Conservation (phyloP, 2,329 filamentous ascomycete species). For the Magnaporthiopsis rhizophila region DNA sequence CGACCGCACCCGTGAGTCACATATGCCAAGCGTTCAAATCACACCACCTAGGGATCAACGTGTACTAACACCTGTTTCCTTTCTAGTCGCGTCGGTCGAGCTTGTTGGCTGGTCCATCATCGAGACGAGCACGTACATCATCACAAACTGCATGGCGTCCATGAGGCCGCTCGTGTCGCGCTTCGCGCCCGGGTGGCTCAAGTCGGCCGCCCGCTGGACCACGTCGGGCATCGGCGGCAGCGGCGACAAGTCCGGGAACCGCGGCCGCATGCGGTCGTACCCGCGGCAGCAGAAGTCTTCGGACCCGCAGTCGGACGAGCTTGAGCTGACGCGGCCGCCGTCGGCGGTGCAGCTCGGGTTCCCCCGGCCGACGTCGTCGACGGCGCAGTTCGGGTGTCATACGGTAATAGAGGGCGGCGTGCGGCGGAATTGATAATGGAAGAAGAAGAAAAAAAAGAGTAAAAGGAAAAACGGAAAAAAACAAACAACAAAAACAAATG, state of each 20-base stretch:
- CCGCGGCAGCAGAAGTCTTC: neutral
- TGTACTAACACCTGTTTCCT: neutral
- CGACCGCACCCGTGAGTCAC: constrained; percentile 14
- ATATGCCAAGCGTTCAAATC: too few species aligned
- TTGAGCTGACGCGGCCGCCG: neutral
- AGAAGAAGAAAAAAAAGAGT: too few species aligned
- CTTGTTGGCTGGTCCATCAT: constrained; percentile 18
- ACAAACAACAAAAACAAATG: too few species aligned
- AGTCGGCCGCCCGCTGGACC: constrained; percentile 8
- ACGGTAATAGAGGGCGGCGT: neutral
- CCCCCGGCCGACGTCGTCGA: too few species aligned
- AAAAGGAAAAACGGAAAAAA: neutral
- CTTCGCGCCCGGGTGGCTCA: constrained; percentile 13
- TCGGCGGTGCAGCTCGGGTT: too few species aligned
- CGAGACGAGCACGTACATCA: constrained; percentile 19
- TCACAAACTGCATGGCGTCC: constrained; percentile 18
- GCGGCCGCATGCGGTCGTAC: neutral
- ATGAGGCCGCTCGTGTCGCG: constrained; percentile 15
- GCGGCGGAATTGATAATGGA: too few species aligned
- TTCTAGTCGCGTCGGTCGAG: constrained; percentile 14
- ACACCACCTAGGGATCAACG: too few species aligned
- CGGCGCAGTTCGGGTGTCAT: neutral
- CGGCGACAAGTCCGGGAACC: neutral
- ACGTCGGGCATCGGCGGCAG: neutral
- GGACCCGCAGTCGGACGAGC: neutral